Base-by-base conservation (phyloP, 1,284 basidiomycete genomes). In the Stereum hirsutum region DNA sequence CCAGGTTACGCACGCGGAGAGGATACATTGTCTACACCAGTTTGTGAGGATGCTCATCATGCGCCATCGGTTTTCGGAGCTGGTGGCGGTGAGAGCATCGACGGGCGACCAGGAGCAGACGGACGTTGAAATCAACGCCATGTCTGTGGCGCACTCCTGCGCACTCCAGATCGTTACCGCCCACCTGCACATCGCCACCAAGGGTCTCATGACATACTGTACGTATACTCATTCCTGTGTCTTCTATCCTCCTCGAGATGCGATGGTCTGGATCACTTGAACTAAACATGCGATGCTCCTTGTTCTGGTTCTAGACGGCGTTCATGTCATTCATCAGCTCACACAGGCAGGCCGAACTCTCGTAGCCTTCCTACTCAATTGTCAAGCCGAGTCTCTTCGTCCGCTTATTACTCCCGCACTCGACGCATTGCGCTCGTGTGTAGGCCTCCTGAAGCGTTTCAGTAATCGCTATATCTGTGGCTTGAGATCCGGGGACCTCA, bases 131-230 rank as follows among this genome's bases (percentile, higher is more conserved):
- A 71, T 67, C 44, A 79, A 81, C 43, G 81, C 81, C 4, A 76
- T 88, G 69, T 62, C 74, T 14, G 69, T 76, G 28, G 82, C 84
- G 5, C 82, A 89, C 10, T 11, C 41, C 4, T 32, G 41, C 32
- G 41, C 41, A 2, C 32, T 42, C 31, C 41, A 42, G 23, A 42
- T 42, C 15, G 41, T 42, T 14, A 34, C 31, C 20, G 41, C 41
- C 14, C 41, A 42, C 24, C 36, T 54, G 49, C 81, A 89, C 51
- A 79, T 92, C 43, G 88, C 87, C 20, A 79, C 81, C 58, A 85
- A 89, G 57, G 89, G 89, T 12, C 64, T 93, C 56, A 92, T 94
- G 89, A 92, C 90, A 6, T 93, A 92, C 57, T 93, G 86, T 90
- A 54, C 63, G 87, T 71, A 20, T 17, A 17, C 17, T 19, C 33